These are phyloP conservation scores for Coniochaeta sp. DNA, from an alignment of 2,329 filamentous ascomycete species.

Conservation along the genomic window DNA sequence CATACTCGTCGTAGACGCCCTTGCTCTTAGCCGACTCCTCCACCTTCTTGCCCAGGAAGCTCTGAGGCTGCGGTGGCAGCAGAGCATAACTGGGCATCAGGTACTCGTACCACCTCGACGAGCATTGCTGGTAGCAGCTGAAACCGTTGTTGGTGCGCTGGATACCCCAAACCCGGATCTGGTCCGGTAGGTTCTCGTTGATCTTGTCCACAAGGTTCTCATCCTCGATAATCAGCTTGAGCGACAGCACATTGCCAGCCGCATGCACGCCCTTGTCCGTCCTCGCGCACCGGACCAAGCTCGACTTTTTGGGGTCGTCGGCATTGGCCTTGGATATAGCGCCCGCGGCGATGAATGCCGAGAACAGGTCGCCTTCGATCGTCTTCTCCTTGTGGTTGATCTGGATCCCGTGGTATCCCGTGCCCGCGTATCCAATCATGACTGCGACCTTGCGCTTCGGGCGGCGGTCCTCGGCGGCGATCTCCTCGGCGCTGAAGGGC, in stretches of 20 bases:
- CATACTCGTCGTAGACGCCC: constrained; percentile 62
- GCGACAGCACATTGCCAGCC: constrained; percentile 86
- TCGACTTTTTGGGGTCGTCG: constrained; percentile 93
- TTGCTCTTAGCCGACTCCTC: constrained; percentile 69
- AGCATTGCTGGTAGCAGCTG: constrained; percentile 90
- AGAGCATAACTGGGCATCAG: constrained; percentile 90
- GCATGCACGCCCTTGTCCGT: constrained; percentile 98
- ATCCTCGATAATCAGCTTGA: constrained; percentile 95
- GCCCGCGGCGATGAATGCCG: constrained; percentile 81
- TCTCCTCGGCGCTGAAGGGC: constrained; percentile 66
- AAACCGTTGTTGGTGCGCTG: constrained; percentile 84
- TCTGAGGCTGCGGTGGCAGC: constrained; percentile 83
- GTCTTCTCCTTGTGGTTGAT: constrained; percentile 78
- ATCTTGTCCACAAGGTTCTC: constrained; percentile 82
- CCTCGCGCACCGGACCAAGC: constrained; percentile 84
- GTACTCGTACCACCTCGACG: constrained; percentile 96
- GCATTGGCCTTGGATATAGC: constrained; percentile 97
- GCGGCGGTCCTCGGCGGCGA: constrained; percentile 75
- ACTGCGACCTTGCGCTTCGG: constrained; percentile 97
- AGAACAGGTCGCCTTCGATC: constrained; percentile 92
- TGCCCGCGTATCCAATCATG: constrained; percentile 90
- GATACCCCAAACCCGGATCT: constrained; percentile 94
- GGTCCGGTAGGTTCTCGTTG: constrained; percentile 74
- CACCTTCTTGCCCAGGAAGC: constrained; percentile 77
- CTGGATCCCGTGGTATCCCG: constrained; percentile 96